These are phyloP conservation scores for Dianthus caryophyllus DNA, from an alignment of 148 eudicot species.

Conservation along the genomic window DNA sequence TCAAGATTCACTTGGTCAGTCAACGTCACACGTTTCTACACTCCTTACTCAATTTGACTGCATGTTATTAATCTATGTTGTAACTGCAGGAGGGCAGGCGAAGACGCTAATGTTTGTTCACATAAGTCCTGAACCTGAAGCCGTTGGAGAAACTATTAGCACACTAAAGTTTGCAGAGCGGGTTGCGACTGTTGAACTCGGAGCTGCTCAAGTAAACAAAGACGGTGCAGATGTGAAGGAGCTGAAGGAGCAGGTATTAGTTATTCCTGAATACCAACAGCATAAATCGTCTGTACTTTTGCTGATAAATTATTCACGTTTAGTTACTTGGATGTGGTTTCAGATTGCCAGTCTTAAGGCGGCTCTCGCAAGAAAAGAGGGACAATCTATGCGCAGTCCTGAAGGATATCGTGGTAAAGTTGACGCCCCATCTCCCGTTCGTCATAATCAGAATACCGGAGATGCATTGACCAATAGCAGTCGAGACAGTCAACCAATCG, in stretches of 20 bases:
- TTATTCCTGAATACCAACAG: neutral
- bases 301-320: slow-evolving; percentile 3
- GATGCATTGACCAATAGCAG: slow-evolving; percentile 31
- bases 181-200: slow-evolving; percentile 95
- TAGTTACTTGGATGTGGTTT: slow-evolving; percentile 15
- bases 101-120: slow-evolving; percentile 99
- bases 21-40: slow-evolving; percentile 6
- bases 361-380: slow-evolving; percentile 75
- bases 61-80: neutral
- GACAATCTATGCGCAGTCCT: slow-evolving; percentile 49
- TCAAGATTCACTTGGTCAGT: slow-evolving; percentile 91
- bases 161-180: slow-evolving; percentile 98
- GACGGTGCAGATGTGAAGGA: slow-evolving; percentile 82
- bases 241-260: slow-evolving; percentile 81
- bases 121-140: slow-evolving; percentile 91
- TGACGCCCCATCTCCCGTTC: slow-evolving; percentile 47
- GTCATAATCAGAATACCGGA: slow-evolving; percentile 32
- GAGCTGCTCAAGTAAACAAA: slow-evolving; percentile 88
- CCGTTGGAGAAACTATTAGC: slow-evolving; percentile 86
- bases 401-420: slow-evolving; percentile 31
- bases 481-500: slow-evolving; percentile 57
- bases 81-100: slow-evolving; percentile 82
- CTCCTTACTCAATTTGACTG: neutral
- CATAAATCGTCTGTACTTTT: slow-evolving; percentile 8
- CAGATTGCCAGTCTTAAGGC: slow-evolving; percentile 89